A percentile compares a stretch with the other conserved stretches of the same genome.
Evolutionary conservation across 371 early-diverging fungal genomes (phyloP).

Genomic region (Rhizopus microsporus): DNA sequence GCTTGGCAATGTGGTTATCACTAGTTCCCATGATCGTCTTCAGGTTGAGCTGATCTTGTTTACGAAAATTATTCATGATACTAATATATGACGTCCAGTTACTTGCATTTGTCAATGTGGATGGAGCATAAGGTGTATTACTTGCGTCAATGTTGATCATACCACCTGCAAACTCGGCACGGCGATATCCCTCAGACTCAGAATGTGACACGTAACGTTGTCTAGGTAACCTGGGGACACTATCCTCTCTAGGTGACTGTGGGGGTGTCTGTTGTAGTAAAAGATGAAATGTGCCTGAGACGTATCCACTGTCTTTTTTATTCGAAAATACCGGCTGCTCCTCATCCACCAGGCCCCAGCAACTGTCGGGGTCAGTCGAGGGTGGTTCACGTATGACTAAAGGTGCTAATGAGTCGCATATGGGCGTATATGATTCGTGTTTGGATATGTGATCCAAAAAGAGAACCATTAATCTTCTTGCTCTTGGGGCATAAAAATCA

Average conservation of each 20-base stretch:
- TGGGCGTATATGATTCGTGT: constrained; percentile 37
- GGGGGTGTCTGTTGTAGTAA: constrained; percentile 1
- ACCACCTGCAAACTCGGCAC: constrained; percentile 48
- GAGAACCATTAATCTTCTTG: constrained; percentile 46
- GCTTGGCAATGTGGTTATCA: constrained; percentile 57
- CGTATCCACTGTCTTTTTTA: constrained; percentile 52
- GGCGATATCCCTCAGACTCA: constrained; percentile 15
- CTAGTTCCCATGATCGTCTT: constrained; percentile 43
- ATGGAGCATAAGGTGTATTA: constrained; percentile 4
- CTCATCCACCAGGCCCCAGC: constrained; percentile 43
- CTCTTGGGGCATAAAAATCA: constrained; percentile 52
- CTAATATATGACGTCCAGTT: constrained; percentile 33
- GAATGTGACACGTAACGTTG: constrained; percentile 13
- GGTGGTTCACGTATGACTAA: constrained; percentile 46
- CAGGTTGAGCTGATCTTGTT: constrained; percentile 29
- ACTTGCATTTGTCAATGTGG: constrained; percentile 21
- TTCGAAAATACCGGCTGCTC: constrained; percentile 9
- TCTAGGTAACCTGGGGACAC: not conserved
- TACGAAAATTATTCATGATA: constrained; percentile 33
- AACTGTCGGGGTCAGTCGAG: constrained; percentile 42
- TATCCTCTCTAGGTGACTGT: not conserved
- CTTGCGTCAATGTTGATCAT: constrained; percentile 30
- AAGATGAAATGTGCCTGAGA: constrained; percentile 25
- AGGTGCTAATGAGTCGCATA: constrained; percentile 44
- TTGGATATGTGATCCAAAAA: constrained; percentile 47